These are phyloP conservation scores for Syzygium aqueum DNA, from an alignment of 345 rosid genomes.

Conservation along the genomic window DNA sequence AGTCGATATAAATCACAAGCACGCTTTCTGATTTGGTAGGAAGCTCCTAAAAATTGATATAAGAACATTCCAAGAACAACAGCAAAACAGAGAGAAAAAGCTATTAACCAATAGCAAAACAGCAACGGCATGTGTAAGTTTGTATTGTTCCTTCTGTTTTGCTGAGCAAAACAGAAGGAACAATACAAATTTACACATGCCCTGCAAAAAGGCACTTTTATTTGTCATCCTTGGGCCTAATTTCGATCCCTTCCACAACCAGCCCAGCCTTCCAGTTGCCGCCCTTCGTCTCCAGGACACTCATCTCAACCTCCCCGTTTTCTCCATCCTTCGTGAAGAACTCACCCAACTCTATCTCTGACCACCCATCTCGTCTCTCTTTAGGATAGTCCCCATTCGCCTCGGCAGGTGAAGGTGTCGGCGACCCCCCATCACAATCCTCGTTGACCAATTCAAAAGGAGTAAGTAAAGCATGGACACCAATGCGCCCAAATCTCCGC, in stretches of 20 bases:
- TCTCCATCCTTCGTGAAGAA: conserved; percentile 8
- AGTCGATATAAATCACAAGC: not conserved
- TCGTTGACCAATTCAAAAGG: not conserved
- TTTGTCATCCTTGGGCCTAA: conserved; percentile 17
- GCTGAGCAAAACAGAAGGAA: not conserved
- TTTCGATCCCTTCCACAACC: conserved; percentile 27
- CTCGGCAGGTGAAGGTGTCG: not conserved
- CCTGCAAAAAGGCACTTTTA: not conserved
- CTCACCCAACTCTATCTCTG: conserved; percentile 18
- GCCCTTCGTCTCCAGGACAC: conserved; percentile 3
- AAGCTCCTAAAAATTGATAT: not conserved
- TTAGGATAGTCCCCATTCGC: not conserved
- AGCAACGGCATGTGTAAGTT: too few species aligned
- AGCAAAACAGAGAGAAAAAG: not conserved
- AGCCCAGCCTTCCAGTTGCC: conserved; percentile 8
- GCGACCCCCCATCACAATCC: not conserved
- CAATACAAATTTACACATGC: not conserved
- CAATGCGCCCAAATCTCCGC: not conserved
- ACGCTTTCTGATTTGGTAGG: not conserved
- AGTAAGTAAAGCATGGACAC: not conserved
- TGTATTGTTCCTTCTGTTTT: too few species aligned
- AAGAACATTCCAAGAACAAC: not conserved
- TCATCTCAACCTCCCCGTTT: conserved; percentile 9
- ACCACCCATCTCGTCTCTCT: conserved; percentile 22
- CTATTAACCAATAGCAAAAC: not conserved